phyloP scores from a whole-genome alignment of 2,329 filamentous ascomycete genomes.

The Penicillium hordei region DNA sequence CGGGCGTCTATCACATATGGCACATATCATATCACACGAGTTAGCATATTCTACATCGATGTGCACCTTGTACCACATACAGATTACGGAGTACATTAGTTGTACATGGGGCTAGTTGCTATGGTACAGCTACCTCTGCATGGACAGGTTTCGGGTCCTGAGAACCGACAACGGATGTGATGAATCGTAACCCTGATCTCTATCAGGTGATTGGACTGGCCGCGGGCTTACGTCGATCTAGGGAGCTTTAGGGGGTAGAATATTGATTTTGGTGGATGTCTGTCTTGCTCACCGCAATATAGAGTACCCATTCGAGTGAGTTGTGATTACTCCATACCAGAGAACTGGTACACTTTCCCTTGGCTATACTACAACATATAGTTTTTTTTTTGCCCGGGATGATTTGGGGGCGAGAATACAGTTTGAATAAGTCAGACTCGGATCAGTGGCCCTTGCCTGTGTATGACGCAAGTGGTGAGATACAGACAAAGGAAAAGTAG shows the following conservation, averaged over 20 bases:
- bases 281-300: slow-evolving; percentile 6
- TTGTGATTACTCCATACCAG: neutral
- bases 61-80: neutral
- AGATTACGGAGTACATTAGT: neutral
- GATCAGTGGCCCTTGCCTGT: slow-evolving; percentile 9
- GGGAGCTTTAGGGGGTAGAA: neutral
- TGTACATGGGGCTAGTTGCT: slow-evolving; percentile 10
- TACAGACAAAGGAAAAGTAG: neutral
- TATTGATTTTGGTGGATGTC: neutral
- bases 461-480: slow-evolving; percentile 9
- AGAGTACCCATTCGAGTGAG: neutral
- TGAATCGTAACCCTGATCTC: slow-evolving; percentile 4
- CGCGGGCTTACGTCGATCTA: slow-evolving; percentile 5
- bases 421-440: slow-evolving; percentile 2
- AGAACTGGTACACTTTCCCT: neutral
- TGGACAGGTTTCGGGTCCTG: neutral
- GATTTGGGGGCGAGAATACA: neutral
- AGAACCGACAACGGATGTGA: slow-evolving; percentile 11
- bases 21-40: slow-evolving; percentile 3
- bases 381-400: neutral
- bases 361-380: neutral
- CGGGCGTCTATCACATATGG: slow-evolving; percentile 1
- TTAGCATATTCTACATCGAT: neutral
- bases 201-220: slow-evolving; percentile 10
- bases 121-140: neutral